Base-by-base conservation (phyloP, 192 early-diverging fungal species). In the Dissophora globulifera region DNA sequence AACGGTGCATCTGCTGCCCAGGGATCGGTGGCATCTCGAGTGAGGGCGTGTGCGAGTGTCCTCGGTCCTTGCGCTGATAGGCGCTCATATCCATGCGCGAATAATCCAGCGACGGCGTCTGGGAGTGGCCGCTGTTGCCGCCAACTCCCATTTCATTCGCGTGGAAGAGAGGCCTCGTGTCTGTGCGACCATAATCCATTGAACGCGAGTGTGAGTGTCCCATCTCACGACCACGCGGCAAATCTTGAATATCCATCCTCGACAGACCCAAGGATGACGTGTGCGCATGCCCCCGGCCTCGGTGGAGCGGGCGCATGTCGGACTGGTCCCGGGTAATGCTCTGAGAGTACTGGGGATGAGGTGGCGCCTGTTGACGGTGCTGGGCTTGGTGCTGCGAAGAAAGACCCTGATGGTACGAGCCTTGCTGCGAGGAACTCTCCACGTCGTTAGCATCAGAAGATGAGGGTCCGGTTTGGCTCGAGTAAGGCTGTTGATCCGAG, bases 1-100 rank as follows among this genome's bases (percentile, higher is more conserved):
- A 15, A 11, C 71, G 71, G 46, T 66, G 71, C 57, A 66, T 54
- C 26, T 52, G 58, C 3, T 61, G 62, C 11, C 62, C 56, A 11
- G 71, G 71, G 22, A 55, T 61, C 23, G 62, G 71, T 29, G 71
- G 71, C 50, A 75, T 75, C 41, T 75, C 71, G 23, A 75, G 48
- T 20, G 71, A 75, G 2, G 71, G 71, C 0, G 71, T 75, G 31
- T 75, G 71, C 10, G 62, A 75, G 12, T 75, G 71, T 1, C 62
- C 62, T 9, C 56, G 62, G 33, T 64, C 62, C 38, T 65, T 74
- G 0, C 70, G 45, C 22, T 50, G 57, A 38, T 65, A 41, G 4
- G 54, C 20, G 22, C 19, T 38, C 62, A 64, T 64, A 2, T 75
- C 71, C 8, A 52, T 35, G 5, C 56, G n/a, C 2, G 49, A 42